phyloP scores from a whole-genome alignment of 306 rosid species.

The Senna tora region DNA sequence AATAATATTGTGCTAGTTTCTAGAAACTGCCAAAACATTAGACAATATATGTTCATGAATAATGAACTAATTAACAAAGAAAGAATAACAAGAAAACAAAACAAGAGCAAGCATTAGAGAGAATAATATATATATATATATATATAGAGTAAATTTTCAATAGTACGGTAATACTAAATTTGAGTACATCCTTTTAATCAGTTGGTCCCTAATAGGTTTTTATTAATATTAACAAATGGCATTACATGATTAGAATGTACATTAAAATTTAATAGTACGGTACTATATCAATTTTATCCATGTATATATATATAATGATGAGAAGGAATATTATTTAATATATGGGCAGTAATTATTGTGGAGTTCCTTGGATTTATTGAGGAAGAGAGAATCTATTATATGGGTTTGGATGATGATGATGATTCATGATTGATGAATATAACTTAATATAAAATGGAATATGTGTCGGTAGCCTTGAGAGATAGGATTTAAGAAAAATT shows the following conservation, averaged over 20 bases:
- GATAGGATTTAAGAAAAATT: background rate
- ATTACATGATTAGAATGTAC: no score
- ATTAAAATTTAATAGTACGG: no score
- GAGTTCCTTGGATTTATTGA: conserved; percentile 34
- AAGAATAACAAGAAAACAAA: conserved; percentile 30
- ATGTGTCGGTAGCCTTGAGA: conserved; percentile 17
- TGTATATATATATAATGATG: background rate
- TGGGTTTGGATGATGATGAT: conserved; percentile 17
- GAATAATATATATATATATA: no score
- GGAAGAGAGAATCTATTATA: conserved; percentile 39
- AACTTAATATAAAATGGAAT: background rate
- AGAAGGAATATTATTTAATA: conserved; percentile 16
- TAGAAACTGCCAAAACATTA: conserved; percentile 37
- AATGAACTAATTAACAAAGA: conserved; percentile 17
- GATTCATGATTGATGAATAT: conserved; percentile 13
- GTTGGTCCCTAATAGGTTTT: no score
- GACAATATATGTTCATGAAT: conserved; percentile 19
- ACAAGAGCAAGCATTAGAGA: conserved; percentile 24
- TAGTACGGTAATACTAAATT: no score
- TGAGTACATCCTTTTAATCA: no score
- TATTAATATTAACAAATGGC: no score
- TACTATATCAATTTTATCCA: no score
- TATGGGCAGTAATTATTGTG: conserved; percentile 13
- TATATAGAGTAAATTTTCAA: no score
- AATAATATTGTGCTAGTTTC: background rate